Percentiles rank a stretch among this genome's conserved stretches.
phyloP scores from a whole-genome alignment of 345 rosid species.

The Crucihimalaya himalaica region DNA sequence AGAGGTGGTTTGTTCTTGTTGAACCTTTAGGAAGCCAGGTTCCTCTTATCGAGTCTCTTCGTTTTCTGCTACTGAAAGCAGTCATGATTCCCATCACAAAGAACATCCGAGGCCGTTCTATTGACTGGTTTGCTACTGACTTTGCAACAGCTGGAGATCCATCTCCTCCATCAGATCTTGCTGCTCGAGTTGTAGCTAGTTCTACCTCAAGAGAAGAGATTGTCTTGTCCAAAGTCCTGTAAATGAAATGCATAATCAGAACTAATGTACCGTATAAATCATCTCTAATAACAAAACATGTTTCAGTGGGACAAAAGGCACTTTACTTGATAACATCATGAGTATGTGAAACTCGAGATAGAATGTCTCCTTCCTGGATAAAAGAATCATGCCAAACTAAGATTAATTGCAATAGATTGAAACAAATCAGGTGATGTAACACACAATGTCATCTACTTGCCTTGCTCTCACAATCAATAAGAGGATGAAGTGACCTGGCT shows the following conservation, averaged over 20 bases:
- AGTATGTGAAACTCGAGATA: constrained; percentile 90
- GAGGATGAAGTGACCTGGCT: constrained; percentile 48
- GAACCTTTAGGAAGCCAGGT: constrained; percentile 92
- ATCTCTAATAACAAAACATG: constrained; percentile 11
- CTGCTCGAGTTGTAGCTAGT: constrained; percentile 55
- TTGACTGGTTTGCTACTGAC: constrained; percentile 50
- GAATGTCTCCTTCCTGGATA: constrained; percentile 63
- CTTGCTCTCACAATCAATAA: constrained; percentile 70
- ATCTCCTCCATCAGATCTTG: constrained; percentile 34
- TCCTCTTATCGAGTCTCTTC: constrained; percentile 71
- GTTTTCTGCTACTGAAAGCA: constrained; percentile 85
- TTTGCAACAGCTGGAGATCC: constrained; percentile 44
- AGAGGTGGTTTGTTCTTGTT: neutral
- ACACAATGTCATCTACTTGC: constrained; percentile 45
- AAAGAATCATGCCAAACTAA: constrained; percentile 50
- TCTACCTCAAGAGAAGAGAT: constrained; percentile 67
- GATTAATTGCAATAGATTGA: constrained; percentile 34
- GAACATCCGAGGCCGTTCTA: constrained; percentile 75
- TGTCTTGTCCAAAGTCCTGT: constrained; percentile 71
- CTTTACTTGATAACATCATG: constrained; percentile 81
- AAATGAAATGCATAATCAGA: constrained; percentile 7
- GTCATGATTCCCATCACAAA: constrained; percentile 85
- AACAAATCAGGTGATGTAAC: constrained; percentile 9
- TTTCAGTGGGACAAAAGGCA: neutral
- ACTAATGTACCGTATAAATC: neutral